Evolutionary conservation across 2,329 filamentous ascomycete species (phyloP).

Genomic region (Cladosporium halotolerans): DNA sequence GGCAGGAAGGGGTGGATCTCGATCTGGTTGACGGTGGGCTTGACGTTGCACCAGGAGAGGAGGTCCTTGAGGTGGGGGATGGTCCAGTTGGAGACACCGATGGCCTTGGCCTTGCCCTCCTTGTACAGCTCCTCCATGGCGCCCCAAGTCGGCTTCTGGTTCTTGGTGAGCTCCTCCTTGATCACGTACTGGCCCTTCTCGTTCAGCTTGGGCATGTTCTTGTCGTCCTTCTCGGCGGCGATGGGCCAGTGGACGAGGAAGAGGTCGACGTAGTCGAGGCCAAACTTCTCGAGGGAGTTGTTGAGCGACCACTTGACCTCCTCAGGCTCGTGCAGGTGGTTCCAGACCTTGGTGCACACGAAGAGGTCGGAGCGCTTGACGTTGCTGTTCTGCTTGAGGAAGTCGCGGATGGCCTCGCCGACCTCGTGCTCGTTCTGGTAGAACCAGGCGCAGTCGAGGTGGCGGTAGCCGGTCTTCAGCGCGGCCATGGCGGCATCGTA

Average conservation of each 20-base stretch:
- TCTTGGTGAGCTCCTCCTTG: constrained; percentile 59
- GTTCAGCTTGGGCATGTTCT: constrained; percentile 43
- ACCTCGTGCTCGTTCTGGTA: constrained; percentile 51
- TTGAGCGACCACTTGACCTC: constrained; percentile 32
- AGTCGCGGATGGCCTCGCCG: constrained; percentile 48
- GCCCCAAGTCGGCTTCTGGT: constrained; percentile 58
- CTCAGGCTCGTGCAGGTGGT: constrained; percentile 42
- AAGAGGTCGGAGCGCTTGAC: constrained; percentile 47
- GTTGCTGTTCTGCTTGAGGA: constrained; percentile 42
- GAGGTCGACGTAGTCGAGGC: constrained; percentile 31
- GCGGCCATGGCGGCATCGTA: constrained; percentile 49
- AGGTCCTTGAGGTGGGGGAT: constrained; percentile 38
- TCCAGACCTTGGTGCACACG: constrained; percentile 49
- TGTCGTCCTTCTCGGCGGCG: constrained; percentile 46
- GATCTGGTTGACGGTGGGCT: constrained; percentile 41
- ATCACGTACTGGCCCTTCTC: constrained; percentile 55
- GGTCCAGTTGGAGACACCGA: constrained; percentile 50
- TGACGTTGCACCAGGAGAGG: constrained; percentile 37
- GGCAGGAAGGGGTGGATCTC: constrained; percentile 55
- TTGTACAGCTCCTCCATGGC: constrained; percentile 55
- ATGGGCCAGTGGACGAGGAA: constrained; percentile 41
- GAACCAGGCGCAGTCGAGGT: constrained; percentile 52
- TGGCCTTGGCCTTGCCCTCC: constrained; percentile 48
- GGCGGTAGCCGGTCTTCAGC: constrained; percentile 47
- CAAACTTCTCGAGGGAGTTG: constrained; percentile 30